Percentiles rank a stretch among this genome's conserved stretches.
These are phyloP conservation scores for Pseudocercospora cruenta DNA, from an alignment of 2,329 filamentous ascomycete species.

Conservation along the genomic window DNA sequence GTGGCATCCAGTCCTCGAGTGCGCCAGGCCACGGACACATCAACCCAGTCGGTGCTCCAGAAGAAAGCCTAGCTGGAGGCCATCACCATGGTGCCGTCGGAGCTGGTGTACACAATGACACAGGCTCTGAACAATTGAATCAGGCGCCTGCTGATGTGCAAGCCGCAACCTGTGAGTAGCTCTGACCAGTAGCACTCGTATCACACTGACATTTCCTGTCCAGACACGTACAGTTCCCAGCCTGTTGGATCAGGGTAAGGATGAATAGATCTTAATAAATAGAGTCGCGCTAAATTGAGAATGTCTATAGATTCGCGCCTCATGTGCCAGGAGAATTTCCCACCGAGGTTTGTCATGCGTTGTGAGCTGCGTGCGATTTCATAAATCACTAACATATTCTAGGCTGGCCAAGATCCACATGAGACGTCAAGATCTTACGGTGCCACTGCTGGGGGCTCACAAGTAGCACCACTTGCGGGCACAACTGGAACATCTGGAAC, in stretches of 20 bases:
- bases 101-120: slow-evolving; percentile 15
- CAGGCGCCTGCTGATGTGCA: slow-evolving; percentile 27
- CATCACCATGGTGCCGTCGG: slow-evolving; percentile 10
- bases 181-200: not conserved
- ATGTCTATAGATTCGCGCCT: slow-evolving; percentile 38
- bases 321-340: slow-evolving; percentile 40
- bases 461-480: not conserved
- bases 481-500: not conserved
- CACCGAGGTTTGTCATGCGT: slow-evolving; percentile 17
- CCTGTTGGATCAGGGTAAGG: slow-evolving; percentile 21
- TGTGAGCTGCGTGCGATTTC: not conserved
- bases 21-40: slow-evolving; percentile 17
- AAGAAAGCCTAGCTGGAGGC: slow-evolving; percentile 9
- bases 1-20: slow-evolving; percentile 4
- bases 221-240: slow-evolving; percentile 30
- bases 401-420: slow-evolving; percentile 20
- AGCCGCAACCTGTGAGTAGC: slow-evolving; percentile 27
- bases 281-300: not conserved
- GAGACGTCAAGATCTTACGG: not conserved
- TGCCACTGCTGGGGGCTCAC: not conserved
- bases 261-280: not conserved
- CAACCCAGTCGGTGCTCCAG: slow-evolving; percentile 25
- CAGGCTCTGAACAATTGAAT: slow-evolving; percentile 19
- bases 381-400: no score
- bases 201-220: not conserved